A percentile compares a stretch with the other conserved stretches of the same genome.
Conservation (phyloP, 2,329 filamentous ascomycete species). For the Fusarium mexicanum region DNA sequence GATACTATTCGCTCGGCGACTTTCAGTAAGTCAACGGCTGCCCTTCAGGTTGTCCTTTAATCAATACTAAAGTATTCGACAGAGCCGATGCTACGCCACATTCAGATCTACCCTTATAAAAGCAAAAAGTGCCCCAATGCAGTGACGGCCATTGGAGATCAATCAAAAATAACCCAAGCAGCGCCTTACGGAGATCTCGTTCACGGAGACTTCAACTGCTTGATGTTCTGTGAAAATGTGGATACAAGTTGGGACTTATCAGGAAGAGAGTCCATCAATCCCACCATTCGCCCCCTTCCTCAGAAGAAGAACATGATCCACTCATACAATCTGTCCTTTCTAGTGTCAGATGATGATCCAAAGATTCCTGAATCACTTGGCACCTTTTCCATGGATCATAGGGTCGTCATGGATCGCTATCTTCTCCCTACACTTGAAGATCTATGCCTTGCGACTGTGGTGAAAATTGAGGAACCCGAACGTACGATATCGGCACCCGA, state of each 20-base stretch:
- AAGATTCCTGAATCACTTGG: background rate
- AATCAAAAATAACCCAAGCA: too few relatives aligned
- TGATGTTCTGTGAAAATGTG: background rate
- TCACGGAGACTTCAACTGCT: background rate
- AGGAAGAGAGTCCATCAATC: background rate
- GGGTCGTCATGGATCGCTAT: background rate
- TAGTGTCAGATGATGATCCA: background rate
- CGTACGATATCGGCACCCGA: background rate
- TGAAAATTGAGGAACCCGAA: background rate
- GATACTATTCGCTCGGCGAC: too few relatives aligned
- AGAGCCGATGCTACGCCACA: background rate
- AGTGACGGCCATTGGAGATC: too few relatives aligned
- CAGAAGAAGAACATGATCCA: rapidly evolving
- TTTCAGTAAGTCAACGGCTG: too few relatives aligned
- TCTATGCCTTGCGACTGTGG: background rate
- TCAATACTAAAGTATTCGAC: too few relatives aligned
- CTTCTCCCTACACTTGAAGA: background rate
- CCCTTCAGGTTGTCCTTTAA: too few relatives aligned
- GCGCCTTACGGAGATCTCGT: background rate
- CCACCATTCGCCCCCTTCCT: background rate
- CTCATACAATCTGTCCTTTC: background rate
- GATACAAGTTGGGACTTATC: background rate
- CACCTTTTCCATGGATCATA: background rate
- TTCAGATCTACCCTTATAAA: background rate
- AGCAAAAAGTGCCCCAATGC: too few relatives aligned